A percentile compares a stretch with the other conserved stretches of the same genome.
Evolutionary conservation across 2,329 filamentous ascomycete genomes (phyloP).

Genomic region (Aureobasidium musti): DNA sequence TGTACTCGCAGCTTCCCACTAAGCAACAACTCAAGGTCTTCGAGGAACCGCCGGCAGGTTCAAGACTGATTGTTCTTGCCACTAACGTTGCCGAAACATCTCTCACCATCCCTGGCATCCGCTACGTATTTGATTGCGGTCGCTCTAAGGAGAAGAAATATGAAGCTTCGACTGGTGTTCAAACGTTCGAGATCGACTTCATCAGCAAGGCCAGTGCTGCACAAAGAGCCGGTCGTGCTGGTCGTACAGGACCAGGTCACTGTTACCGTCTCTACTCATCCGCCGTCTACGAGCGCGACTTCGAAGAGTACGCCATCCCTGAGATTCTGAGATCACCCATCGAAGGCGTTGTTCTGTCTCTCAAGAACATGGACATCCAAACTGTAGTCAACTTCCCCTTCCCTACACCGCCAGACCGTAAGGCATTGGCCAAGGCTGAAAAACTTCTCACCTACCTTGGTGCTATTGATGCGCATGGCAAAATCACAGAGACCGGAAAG

Average conservation of each 20-base stretch:
- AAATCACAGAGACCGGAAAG: slow-evolving; percentile 75
- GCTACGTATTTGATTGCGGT: slow-evolving; percentile 94
- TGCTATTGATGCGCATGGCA: slow-evolving; percentile 66
- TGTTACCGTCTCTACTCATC: slow-evolving; percentile 95
- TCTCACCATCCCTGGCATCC: slow-evolving; percentile 91
- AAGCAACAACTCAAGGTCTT: slow-evolving; percentile 91
- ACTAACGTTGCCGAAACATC: slow-evolving; percentile 98
- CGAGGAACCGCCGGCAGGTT: slow-evolving; percentile 72
- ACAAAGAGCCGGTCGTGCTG: slow-evolving; percentile 89
- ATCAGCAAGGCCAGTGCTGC: slow-evolving; percentile 96
- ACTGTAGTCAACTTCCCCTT: slow-evolving; percentile 94
- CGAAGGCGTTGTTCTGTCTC: slow-evolving; percentile 82
- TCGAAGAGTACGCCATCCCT: slow-evolving; percentile 80
- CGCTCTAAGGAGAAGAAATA: slow-evolving; percentile 90
- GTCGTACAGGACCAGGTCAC: slow-evolving; percentile 92
- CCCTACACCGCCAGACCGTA: slow-evolving; percentile 80
- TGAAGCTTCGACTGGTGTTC: slow-evolving; percentile 83
- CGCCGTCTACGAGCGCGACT: slow-evolving; percentile 88
- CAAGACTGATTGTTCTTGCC: slow-evolving; percentile 82
- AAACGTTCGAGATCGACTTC: slow-evolving; percentile 94
- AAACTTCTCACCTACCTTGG: slow-evolving; percentile 82
- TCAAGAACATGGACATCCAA: slow-evolving; percentile 92
- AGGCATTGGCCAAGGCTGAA: slow-evolving; percentile 78
- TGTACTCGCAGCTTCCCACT: slow-evolving; percentile 90
- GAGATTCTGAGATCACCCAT: slow-evolving; percentile 90